Conservation (phyloP, 371 early-diverging fungal genomes). For the Dinochytrium kinnereticum region DNA sequence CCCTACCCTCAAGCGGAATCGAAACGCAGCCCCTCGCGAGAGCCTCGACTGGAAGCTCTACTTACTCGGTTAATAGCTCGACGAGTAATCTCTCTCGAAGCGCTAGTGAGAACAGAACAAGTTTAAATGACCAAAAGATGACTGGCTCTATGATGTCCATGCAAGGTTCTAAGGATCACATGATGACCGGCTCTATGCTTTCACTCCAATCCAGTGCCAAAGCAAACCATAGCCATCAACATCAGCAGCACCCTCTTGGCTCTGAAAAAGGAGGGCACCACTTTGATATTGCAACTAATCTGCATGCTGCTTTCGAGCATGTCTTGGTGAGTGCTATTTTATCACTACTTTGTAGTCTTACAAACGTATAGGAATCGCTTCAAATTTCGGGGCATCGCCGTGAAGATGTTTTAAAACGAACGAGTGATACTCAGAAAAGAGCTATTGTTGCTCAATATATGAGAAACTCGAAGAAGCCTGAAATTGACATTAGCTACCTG, state of each 20-base stretch:
- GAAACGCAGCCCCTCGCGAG: neutral
- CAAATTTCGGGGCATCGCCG: slow-evolving; percentile 7
- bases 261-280: too few species aligned
- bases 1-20: neutral
- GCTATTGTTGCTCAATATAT: slow-evolving; percentile 18
- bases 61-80: neutral
- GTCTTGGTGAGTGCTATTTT: neutral
- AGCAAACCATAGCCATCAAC: too few species aligned
- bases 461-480: neutral
- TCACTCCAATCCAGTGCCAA: slow-evolving; percentile 8
- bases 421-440: slow-evolving; percentile 9
- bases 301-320: neutral
- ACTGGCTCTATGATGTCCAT: neutral
- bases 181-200: neutral
- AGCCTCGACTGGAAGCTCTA: neutral
- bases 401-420: neutral
- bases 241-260: too few species aligned
- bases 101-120: too few species aligned
- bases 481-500: neutral
- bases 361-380: neutral
- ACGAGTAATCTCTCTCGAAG: too few species aligned
- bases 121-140: too few species aligned
- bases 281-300: slow-evolving; percentile 1
- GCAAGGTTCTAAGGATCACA: neutral
- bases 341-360: neutral